Evolutionary conservation across 1,284 basidiomycete species (phyloP), one percentile per base, ranked within the genome.

Genomic region (Rhodotorula glutinis): DNA sequence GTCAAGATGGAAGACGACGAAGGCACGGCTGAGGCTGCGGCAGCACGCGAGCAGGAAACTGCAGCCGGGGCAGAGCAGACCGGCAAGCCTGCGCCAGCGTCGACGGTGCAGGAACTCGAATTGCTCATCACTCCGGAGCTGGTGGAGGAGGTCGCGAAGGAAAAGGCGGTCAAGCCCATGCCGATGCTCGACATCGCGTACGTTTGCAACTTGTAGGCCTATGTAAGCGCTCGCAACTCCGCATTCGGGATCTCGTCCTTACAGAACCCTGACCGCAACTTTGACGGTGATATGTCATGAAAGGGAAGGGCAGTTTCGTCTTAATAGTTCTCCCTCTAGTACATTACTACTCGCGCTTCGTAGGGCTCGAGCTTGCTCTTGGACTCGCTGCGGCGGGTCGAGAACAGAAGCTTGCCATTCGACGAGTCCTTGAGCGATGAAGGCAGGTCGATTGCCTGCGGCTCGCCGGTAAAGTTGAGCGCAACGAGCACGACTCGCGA

Each of bases 91-190:
- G 21, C 43, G 8, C 14, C 43, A 16, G 17, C 14, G 17, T 16
- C 78, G 70, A 67, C 41, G 63, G 65, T 73, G 65, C 65, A 82
- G 65, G 78, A 79, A 44, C 38, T 59, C 25, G 62, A 67, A 43
- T 78, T 90, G 38, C 82, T 88, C 46, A 82, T 92, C 59, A 86
- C 87, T 57, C 81, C 87, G 57, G 86, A 86, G 75, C 84, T 87
- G 82, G 85, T 93, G 3, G 89, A 92, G 76, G 79, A 79, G 38
- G 83, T 89, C 9, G 87, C 85, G 27, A 80, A 76, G 72, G 84
- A 86, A 75, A 81, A 86, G 70, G 82, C 82, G 58, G 83, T 90
- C 62, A 89, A 88, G 54, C 43, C 46, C 43, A 53, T 38, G 52
- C 57, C 63, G 25, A 65, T 70, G 63, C 58, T 70, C 10, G 69